Conservation (phyloP, 106 monocot genomes). For the Vanilla planifolia region DNA sequence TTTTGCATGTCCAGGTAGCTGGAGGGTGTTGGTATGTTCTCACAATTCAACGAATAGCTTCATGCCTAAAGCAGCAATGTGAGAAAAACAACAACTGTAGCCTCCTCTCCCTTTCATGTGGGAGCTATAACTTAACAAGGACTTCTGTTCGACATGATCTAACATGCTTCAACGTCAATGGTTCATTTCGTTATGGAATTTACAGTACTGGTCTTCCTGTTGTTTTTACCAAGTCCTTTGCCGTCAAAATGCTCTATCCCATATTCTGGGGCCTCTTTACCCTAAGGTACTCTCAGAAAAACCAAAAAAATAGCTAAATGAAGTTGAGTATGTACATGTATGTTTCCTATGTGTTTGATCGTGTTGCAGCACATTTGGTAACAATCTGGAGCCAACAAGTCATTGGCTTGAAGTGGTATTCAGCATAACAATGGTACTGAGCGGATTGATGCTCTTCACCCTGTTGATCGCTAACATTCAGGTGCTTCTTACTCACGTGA, state of each 20-base stretch:
- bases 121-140: too few relatives aligned
- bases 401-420: conserved; percentile 91
- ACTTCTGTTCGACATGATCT: conserved; percentile 26
- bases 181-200: conserved; percentile 68
- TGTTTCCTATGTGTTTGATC: too few relatives aligned
- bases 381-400: conserved; percentile 85
- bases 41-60: conserved; percentile 73
- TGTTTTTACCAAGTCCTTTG: conserved; percentile 66
- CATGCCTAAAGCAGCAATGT: conserved; percentile 60
- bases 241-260: conserved; percentile 85
- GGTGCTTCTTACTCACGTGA: conserved; percentile 14
- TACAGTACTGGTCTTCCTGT: conserved; percentile 78
- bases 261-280: conserved; percentile 97
- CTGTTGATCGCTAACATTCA: conserved; percentile 93
- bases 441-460: conserved; percentile 89
- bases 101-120: conserved; percentile 43
- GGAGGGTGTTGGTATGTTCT: conserved; percentile 96
- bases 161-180: conserved; percentile 45
- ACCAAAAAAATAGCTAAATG: too few relatives aligned
- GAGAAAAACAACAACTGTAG: conserved; percentile 50
- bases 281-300: conserved; percentile 71
- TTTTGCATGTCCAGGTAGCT: conserved; percentile 66
- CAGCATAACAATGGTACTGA: conserved; percentile 65
- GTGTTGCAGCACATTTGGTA: conserved; percentile 75
- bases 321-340: too few relatives aligned